Evolutionary conservation across 2,329 filamentous ascomycete species (phyloP), one percentile per base, ranked within the genome.

Genomic region (Blastomyces parvus): DNA sequence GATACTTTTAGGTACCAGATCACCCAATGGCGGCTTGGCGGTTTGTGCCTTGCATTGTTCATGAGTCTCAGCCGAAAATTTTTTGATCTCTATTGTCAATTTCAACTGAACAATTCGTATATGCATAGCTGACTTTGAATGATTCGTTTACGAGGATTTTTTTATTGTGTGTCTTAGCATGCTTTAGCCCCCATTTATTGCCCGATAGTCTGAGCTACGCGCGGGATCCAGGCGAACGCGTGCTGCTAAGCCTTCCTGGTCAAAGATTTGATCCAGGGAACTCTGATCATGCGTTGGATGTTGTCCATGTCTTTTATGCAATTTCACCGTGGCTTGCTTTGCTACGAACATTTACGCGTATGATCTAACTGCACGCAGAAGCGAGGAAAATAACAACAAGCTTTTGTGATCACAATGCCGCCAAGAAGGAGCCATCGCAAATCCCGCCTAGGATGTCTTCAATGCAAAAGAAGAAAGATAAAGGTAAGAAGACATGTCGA

Each of bases 391-490:
- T 30, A 22, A 30, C 2, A 17, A n/a, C 25, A 52, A 48, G 8
- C 48, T 17, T 48, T 33, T n/a, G 8, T 42, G 27, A 36, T 48
- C 38, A 60, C 19, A 60, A 68, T 65, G 66, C 60, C 48, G 48
- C 66, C 70, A n/a, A 62, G 72, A 56, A 65, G 70, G 11, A 70
- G 71, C 25, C 73, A 74, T 68, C 70, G 73, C 46, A 75, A 75
- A 64, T 73, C 71, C 38, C 67, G 73, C 14, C 70, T 66, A 11
- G 73, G 73, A 13, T 75, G 73, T 62, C 42, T 67, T 11, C 71
- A 74, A 63, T 75, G 72, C 63, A 75, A 75, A 62, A 64, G 69
- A 64, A 63, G 72, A 46, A 74, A 74, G 63, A 69, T 75, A 63
- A 75, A 74, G 71, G 72, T 74, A 69, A 62, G 69, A n/a, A 44